phyloP scores from a whole-genome alignment of 768 basidiomycete species.

The Boletus insuetus region DNA sequence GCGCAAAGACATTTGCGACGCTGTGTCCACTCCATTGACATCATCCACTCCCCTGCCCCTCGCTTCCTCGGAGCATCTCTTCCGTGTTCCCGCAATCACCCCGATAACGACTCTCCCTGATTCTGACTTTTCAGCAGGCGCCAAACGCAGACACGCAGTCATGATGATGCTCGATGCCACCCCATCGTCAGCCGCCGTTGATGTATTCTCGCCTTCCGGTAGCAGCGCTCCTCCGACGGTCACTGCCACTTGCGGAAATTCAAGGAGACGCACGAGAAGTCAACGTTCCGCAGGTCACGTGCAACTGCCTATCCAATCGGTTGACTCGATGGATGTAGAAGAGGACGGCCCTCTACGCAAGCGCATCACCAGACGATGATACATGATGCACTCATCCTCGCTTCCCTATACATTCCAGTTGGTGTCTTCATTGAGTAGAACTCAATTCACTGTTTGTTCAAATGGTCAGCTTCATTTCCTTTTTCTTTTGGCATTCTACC shows the following conservation, averaged over 20 bases:
- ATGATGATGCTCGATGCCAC: constrained; percentile 73
- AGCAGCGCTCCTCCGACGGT: constrained; percentile 25
- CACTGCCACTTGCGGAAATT: constrained; percentile 27
- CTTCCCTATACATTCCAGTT: neutral
- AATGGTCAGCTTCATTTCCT: constrained; percentile 1
- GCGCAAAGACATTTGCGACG: constrained; percentile 30
- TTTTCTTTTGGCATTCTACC: neutral
- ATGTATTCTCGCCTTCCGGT: constrained; percentile 37
- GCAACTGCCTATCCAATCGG: constrained; percentile 39
- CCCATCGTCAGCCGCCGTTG: constrained; percentile 37
- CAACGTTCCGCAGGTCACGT: constrained; percentile 36
- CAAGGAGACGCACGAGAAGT: constrained; percentile 58
- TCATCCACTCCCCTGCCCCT: constrained; percentile 23
- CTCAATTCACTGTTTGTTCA: constrained; percentile 6
- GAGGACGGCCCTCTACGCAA: constrained; percentile 77
- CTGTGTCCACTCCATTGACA: constrained; percentile 9
- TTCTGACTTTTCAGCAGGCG: constrained; percentile 46
- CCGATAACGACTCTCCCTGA: constrained; percentile 33
- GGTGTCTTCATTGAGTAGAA: constrained; percentile 7
- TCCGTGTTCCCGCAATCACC: constrained; percentile 25
- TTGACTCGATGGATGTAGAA: constrained; percentile 71
- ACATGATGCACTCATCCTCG: neutral
- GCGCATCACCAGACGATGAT: constrained; percentile 60
- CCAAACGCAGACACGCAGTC: constrained; percentile 74
- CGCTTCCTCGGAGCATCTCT: constrained; percentile 28